phyloP scores from a whole-genome alignment of 768 basidiomycete species.

The Tricholoma terreum region DNA sequence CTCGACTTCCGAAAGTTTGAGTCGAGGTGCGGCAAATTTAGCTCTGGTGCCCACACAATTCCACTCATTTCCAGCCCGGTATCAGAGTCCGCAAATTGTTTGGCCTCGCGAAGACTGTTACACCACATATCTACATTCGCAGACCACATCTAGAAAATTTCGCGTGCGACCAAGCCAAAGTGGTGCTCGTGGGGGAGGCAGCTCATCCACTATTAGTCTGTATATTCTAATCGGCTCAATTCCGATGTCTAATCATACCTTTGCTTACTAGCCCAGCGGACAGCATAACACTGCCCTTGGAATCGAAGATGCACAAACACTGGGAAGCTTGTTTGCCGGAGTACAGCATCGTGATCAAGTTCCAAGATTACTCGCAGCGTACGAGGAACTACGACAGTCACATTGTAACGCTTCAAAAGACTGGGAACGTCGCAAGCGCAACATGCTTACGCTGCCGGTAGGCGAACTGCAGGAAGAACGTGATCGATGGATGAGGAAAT shows the following conservation, averaged over 20 bases:
- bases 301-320: conserved; percentile 60
- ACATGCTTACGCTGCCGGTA: conserved; percentile 40
- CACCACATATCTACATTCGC: conserved; percentile 27
- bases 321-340: conserved; percentile 57
- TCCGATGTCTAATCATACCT: neutral
- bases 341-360: conserved; percentile 46
- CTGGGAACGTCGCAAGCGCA: conserved; percentile 44
- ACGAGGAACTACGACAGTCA: conserved; percentile 55
- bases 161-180: conserved; percentile 44
- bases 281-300: conserved; percentile 49
- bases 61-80: neutral
- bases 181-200: conserved; percentile 58
- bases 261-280: conserved; percentile 44
- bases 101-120: conserved; percentile 24
- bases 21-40: conserved; percentile 25
- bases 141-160: conserved; percentile 40
- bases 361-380: conserved; percentile 47
- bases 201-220: conserved; percentile 53
- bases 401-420: conserved; percentile 45
- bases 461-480: conserved; percentile 44
- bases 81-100: conserved; percentile 35
- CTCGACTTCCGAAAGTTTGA: conserved; percentile 35
- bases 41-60: neutral
- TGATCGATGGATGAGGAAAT: conserved; percentile 38
- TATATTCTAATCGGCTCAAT: neutral